These are phyloP conservation scores for Mucor lusitanicus DNA, from an alignment of 371 early-diverging fungal species.

Conservation along the genomic window DNA sequence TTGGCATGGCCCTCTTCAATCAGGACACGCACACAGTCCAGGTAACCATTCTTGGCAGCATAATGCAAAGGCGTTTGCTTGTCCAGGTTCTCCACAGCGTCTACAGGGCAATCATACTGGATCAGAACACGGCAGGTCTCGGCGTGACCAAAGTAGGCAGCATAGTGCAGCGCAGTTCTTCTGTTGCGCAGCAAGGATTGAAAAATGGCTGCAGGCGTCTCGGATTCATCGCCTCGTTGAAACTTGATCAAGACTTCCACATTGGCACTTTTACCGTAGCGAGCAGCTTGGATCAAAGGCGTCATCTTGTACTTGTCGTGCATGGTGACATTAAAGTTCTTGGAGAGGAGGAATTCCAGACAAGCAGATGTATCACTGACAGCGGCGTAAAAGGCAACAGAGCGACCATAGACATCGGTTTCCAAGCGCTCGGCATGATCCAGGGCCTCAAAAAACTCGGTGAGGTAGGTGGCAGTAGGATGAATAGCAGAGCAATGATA, in stretches of 20 bases:
- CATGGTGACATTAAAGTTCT: constrained; percentile 29
- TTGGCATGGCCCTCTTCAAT: constrained; percentile 51
- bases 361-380: constrained; percentile 52
- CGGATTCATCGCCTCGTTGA: not conserved
- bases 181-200: constrained; percentile 46
- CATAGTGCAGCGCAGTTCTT: constrained; percentile 59
- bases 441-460: constrained; percentile 42
- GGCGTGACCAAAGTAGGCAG: constrained; percentile 54
- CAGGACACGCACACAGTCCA: constrained; percentile 48
- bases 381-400: constrained; percentile 63
- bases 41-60: constrained; percentile 52
- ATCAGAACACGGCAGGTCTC: constrained; percentile 48
- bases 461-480: constrained; percentile 41
- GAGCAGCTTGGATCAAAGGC: constrained; percentile 59
- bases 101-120: constrained; percentile 47
- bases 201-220: constrained; percentile 9
- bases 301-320: constrained; percentile 50
- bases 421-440: constrained; percentile 41
- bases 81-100: constrained; percentile 37
- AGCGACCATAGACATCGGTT: constrained; percentile 50
- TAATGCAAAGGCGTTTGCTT: constrained; percentile 52
- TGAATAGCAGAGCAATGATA: constrained; percentile 50
- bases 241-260: constrained; percentile 18
- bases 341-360: constrained; percentile 46
- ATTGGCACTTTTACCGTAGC: constrained; percentile 48